A percentile compares a stretch with the other conserved stretches of the same genome.
Conservation (phyloP, 345 rosid genomes). For the Gossypium rotundifolium region DNA sequence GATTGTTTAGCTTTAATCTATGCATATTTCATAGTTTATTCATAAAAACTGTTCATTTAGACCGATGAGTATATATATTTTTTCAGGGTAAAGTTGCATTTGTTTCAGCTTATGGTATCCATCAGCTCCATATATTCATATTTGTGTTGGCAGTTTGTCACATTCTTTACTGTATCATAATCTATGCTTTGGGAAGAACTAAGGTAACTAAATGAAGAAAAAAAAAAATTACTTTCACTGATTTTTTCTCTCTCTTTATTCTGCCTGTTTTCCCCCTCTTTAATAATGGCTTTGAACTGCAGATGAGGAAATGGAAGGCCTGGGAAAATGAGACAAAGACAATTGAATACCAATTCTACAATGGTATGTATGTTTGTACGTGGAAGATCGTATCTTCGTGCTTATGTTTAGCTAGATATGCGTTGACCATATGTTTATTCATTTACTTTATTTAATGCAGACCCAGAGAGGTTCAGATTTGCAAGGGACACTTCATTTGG, state of each 20-base stretch:
- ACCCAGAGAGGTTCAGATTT: conserved; percentile 94
- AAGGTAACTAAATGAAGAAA: conserved; percentile 35
- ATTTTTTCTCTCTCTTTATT: background rate
- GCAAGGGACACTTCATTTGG: conserved; percentile 95
- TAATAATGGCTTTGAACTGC: conserved; percentile 13
- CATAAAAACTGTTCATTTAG: background rate
- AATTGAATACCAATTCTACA: conserved; percentile 63
- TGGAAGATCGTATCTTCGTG: background rate
- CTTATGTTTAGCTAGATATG: background rate
- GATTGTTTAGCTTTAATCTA: background rate
- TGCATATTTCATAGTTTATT: background rate
- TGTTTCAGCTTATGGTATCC: conserved; percentile 66
- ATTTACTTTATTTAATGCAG: conserved; percentile 26
- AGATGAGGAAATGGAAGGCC: conserved; percentile 87
- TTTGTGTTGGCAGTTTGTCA: conserved; percentile 66
- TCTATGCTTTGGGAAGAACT: conserved; percentile 57
- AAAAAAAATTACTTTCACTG: background rate
- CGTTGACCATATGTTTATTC: background rate
- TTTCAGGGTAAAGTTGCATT: conserved; percentile 65
- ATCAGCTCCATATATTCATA: conserved; percentile 77
- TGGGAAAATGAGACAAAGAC: conserved; percentile 92
- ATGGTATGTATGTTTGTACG: conserved; percentile 38
- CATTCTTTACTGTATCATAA: conserved; percentile 54
- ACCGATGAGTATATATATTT: background rate
- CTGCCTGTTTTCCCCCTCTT: background rate